phyloP scores from a whole-genome alignment of 345 rosid species.

The Eucalyptus globulus region DNA sequence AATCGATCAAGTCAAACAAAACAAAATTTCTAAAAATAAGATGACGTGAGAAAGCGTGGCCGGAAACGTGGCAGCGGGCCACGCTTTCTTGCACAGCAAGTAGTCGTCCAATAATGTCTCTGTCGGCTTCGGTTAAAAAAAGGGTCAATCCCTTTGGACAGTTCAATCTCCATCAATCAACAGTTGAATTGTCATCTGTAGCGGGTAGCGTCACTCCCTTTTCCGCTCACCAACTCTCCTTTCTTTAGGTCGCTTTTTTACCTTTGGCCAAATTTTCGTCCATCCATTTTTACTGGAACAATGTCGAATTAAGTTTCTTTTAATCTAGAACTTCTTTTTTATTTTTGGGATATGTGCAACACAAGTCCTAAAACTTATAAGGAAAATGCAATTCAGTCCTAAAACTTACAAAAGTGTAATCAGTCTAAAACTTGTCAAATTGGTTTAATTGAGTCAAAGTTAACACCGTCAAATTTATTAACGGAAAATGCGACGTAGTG shows the following conservation, averaged over 20 bases:
- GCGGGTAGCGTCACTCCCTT: neutral
- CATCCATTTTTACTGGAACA: neutral
- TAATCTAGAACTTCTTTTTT: neutral
- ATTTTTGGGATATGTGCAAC: too few species aligned
- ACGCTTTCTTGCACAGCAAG: neutral
- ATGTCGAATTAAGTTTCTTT: neutral
- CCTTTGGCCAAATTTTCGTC: neutral
- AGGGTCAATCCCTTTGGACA: neutral
- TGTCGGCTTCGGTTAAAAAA: neutral
- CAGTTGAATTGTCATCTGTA: neutral
- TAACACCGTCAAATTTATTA: too few species aligned
- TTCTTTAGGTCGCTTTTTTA: neutral
- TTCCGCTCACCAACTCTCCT: neutral
- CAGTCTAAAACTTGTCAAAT: too few species aligned
- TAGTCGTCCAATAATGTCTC: neutral
- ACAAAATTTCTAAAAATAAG: neutral
- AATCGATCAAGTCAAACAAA: neutral
- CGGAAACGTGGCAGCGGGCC: neutral
- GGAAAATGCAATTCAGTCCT: too few species aligned
- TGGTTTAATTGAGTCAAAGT: too few species aligned
- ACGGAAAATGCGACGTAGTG: too few species aligned
- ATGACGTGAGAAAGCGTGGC: neutral
- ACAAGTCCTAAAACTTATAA: too few species aligned
- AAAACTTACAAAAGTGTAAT: too few species aligned
- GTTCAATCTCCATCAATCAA: neutral